Evolutionary conservation across 371 early-diverging fungal genomes (phyloP), one percentile per base, ranked within the genome.

Genomic region (Mortierella sp.): DNA sequence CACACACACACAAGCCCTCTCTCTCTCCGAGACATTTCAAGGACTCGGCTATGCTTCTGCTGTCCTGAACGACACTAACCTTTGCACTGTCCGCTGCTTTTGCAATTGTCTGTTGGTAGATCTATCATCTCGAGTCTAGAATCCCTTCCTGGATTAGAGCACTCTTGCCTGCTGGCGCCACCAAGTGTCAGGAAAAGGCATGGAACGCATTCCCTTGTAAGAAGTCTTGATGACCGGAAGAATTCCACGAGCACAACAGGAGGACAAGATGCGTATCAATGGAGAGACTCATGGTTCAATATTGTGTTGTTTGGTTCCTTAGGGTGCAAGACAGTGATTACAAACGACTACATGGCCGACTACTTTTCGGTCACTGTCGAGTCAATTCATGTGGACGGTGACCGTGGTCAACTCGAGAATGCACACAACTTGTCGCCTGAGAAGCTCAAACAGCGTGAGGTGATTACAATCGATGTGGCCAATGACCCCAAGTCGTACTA

Each of bases 191-290:
- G 74, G 93, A 93, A 68, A 89, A 89, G 73, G 94, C 94, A 51
- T 94, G 94, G 94, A 94, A 94, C 75, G 94, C 91, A 46, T 94
- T 92, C 74, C 94, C 94, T 14, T 89, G 91, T 92, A 88, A 82
- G 67, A 47, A 5, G 16, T 52, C 57, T 30, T 50, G 52, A 61
- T 69, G 45, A 19, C 23, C 14, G 47, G 47, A 23, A 26, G 37
- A 37, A n/a, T n/a, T n/a, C n/a, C n/a, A n/a, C n/a, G 37, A 37
- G 37, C 19, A 26, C 26, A 12, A 37, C 37, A 37, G 37, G 37
- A 37, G 37, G 9, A 37, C 5, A 37, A 37, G 9, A 37, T 9
- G 28, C 52, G 15, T 43, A 11, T 57, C 11, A 15, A 15, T 16
- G 0, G 37, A 28, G 1, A 29, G 3, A 6, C 5, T 29, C 28